Percentiles rank a stretch among this genome's conserved stretches.
These are phyloP conservation scores for Cadophora sp. DNA, from an alignment of 2,329 filamentous ascomycete species.

Conservation along the genomic window DNA sequence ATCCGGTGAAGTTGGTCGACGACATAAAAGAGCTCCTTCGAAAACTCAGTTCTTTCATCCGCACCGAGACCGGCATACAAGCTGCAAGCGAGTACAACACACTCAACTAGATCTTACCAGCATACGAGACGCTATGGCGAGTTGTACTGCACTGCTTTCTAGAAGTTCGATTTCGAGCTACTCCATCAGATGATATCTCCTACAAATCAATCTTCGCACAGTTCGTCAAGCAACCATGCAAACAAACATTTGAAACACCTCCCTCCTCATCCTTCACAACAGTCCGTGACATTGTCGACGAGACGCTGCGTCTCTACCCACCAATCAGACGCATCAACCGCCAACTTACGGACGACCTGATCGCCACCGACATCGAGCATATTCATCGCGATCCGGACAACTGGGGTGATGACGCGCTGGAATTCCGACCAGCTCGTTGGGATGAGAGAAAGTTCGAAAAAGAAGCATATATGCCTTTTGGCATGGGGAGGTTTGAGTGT, in stretches of 20 bases:
- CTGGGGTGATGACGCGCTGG: constrained; percentile 26
- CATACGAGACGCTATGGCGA: constrained; percentile 27
- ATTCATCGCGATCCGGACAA: constrained; percentile 25
- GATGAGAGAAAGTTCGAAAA: neutral
- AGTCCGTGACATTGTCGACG: constrained; percentile 21
- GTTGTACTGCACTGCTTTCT: constrained; percentile 28
- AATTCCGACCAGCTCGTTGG: constrained; percentile 38
- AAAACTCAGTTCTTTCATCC: neutral
- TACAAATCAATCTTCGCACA: neutral
- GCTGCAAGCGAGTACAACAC: constrained; percentile 19
- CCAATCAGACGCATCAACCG: constrained; percentile 30
- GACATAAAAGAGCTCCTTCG: neutral
- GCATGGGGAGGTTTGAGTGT: constrained; percentile 25
- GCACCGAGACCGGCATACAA: neutral
- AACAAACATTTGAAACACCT: neutral
- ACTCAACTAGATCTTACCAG: constrained; percentile 28
- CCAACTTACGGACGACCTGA: neutral
- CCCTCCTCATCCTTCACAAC: constrained; percentile 3
- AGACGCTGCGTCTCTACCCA: constrained; percentile 33
- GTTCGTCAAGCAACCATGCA: neutral
- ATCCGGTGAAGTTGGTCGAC: neutral
- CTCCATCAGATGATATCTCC: neutral
- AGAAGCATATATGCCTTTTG: constrained; percentile 28
- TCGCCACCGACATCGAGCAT: constrained; percentile 29
- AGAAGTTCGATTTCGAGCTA: constrained; percentile 26